Conservation (phyloP, 345 rosid genomes). For the Zanthoxylum bungeanum region DNA sequence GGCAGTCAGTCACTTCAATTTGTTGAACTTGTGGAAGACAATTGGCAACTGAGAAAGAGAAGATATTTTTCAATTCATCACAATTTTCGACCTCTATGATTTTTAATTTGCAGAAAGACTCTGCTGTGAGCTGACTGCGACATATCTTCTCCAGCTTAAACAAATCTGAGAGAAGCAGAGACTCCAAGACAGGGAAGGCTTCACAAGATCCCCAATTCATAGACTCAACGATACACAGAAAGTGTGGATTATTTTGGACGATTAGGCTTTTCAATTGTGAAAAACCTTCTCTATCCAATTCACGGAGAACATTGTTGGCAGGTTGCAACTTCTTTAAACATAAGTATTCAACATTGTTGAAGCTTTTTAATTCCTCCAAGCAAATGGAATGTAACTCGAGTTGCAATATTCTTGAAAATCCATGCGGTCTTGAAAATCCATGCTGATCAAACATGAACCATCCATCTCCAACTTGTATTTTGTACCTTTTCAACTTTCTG, state of each 20-base stretch:
- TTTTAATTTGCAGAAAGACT: constrained; percentile 12
- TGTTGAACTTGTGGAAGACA: constrained; percentile 16
- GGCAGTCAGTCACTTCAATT: constrained; percentile 15
- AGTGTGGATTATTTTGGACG: not conserved
- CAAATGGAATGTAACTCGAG: not conserved
- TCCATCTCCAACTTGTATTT: not conserved
- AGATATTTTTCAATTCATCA: constrained; percentile 17
- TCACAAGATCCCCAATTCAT: too few species aligned
- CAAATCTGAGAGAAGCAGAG: not conserved
- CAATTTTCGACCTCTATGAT: constrained; percentile 13
- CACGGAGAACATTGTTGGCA: not conserved
- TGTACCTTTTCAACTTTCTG: not conserved
- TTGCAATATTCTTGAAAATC: too few species aligned
- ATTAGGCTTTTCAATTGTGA: constrained; percentile 5
- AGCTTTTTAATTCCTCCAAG: not conserved
- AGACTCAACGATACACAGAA: not conserved
- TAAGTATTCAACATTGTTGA: not conserved
- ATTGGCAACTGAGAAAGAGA: constrained; percentile 16
- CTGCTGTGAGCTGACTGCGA: not conserved
- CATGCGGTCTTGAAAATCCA: not conserved
- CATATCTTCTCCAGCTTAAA: not conserved
- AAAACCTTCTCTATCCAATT: not conserved
- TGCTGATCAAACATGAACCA: not conserved
- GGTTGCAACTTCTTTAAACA: not conserved
- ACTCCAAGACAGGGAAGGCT: constrained; percentile 6